Evolutionary conservation across 2,329 filamentous ascomycete genomes (phyloP).

Genomic region (Colletotrichum phormii): DNA sequence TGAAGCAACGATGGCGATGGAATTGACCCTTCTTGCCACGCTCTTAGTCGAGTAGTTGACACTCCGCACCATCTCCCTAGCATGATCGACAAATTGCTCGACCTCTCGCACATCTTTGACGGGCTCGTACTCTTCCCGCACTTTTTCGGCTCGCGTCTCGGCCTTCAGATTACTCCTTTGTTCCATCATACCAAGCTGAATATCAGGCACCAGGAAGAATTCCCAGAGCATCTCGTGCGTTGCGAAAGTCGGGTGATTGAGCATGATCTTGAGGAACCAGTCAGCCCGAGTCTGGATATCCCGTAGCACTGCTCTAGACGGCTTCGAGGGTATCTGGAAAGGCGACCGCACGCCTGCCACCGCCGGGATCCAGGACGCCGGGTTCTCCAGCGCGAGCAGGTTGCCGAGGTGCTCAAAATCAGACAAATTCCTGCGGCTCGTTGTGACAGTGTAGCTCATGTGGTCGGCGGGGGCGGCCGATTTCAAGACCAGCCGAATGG

Average conservation of each 20-base stretch:
- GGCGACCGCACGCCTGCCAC: slow-evolving; percentile 84
- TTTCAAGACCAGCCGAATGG: slow-evolving; percentile 91
- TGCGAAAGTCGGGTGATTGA: slow-evolving; percentile 90
- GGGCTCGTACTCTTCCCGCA: slow-evolving; percentile 89
- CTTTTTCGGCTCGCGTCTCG: slow-evolving; percentile 82
- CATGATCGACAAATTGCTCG: slow-evolving; percentile 91
- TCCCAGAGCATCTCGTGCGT: slow-evolving; percentile 99
- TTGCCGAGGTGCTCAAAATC: slow-evolving; percentile 93
- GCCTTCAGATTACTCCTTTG: slow-evolving; percentile 90
- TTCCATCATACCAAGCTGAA: slow-evolving; percentile 90
- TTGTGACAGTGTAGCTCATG: slow-evolving; percentile 92
- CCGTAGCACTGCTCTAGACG: slow-evolving; percentile 85
- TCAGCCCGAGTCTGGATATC: slow-evolving; percentile 90
- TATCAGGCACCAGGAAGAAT: slow-evolving; percentile 95
- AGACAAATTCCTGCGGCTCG: slow-evolving; percentile 84
- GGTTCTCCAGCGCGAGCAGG: slow-evolving; percentile 88
- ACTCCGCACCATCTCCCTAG: slow-evolving; percentile 87
- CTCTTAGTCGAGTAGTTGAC: slow-evolving; percentile 87
- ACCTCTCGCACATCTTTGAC: slow-evolving; percentile 87
- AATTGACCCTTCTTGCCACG: slow-evolving; percentile 83
- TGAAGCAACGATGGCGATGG: slow-evolving; percentile 72
- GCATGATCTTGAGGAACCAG: slow-evolving; percentile 86
- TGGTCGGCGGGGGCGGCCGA: slow-evolving; percentile 87
- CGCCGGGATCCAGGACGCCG: slow-evolving; percentile 92
- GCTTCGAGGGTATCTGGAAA: slow-evolving; percentile 92